These are phyloP conservation scores for Fraxinus paxiana DNA, from an alignment of 305 asterid genomes.

Conservation along the genomic window DNA sequence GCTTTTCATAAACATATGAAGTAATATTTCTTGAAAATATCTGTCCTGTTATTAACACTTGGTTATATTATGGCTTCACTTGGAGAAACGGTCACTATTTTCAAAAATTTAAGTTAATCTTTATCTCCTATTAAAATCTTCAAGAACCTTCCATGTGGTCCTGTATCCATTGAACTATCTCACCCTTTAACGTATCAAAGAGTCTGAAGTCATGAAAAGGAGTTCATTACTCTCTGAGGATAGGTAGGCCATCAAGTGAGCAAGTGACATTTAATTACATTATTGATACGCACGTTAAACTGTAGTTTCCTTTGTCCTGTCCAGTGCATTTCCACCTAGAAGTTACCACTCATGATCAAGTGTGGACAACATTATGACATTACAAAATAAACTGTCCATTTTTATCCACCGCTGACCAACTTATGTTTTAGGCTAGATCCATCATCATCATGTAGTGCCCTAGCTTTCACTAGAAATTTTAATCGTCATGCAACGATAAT, in stretches of 20 bases:
- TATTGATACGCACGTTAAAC: background rate
- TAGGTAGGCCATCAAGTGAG: background rate
- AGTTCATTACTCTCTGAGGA: background rate
- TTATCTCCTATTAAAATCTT: background rate
- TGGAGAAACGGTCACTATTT: background rate
- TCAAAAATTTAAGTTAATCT: background rate
- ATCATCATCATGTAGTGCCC: background rate
- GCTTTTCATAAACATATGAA: constrained; percentile 9
- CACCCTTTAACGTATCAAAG: background rate
- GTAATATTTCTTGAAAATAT: background rate
- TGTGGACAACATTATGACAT: background rate
- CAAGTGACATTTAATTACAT: background rate
- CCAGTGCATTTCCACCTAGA: background rate
- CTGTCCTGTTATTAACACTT: constrained; percentile 3
- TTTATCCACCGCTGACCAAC: background rate
- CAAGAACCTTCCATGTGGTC: background rate
- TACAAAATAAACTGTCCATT: background rate
- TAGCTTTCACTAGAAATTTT: background rate
- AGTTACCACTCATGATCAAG: background rate
- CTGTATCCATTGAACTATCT: background rate
- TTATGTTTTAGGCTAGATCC: background rate
- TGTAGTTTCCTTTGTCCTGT: background rate
- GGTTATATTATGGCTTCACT: constrained; percentile 6
- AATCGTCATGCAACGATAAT: background rate
- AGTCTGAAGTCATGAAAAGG: background rate